Evolutionary conservation across 768 basidiomycete species (phyloP).

Genomic region (Psilocybe cubensis): DNA sequence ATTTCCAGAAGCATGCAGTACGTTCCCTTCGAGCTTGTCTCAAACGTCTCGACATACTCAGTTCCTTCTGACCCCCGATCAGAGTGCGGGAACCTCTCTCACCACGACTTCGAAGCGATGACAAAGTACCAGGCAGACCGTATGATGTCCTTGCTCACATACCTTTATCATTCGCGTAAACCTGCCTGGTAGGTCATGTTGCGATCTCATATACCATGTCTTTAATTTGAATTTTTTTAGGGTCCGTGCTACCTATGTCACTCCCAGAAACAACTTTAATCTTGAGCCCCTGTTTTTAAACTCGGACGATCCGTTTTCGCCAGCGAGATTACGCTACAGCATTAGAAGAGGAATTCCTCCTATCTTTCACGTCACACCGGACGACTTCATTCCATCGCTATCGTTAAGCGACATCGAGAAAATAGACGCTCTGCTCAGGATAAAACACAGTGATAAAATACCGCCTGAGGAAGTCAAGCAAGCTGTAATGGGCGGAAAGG

Average conservation of each 20-base stretch:
- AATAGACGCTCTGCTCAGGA: constrained; percentile 24
- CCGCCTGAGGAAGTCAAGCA: not conserved
- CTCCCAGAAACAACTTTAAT: not conserved
- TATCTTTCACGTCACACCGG: constrained; percentile 24
- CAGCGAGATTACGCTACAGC: not conserved
- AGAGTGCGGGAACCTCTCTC: constrained; percentile 19
- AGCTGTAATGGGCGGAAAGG: not conserved
- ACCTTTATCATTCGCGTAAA: constrained; percentile 21
- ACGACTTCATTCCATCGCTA: constrained; percentile 28
- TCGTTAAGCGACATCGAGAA: constrained; percentile 28
- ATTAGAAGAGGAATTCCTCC: not conserved
- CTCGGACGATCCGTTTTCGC: not conserved
- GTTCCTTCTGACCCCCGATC: too few species aligned
- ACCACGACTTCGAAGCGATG: constrained; percentile 32
- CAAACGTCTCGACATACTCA: too few species aligned
- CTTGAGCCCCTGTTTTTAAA: not conserved
- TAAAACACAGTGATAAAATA: not conserved
- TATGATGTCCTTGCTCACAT: constrained; percentile 31
- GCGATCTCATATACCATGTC: not conserved
- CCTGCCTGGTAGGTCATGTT: not conserved
- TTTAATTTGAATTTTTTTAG: not conserved
- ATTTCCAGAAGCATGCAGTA: not conserved
- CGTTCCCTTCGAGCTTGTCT: too few species aligned
- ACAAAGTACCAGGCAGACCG: constrained; percentile 37
- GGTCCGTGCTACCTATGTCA: not conserved